A percentile compares a stretch with the other conserved stretches of the same genome.
phyloP scores from a whole-genome alignment of 2,329 filamentous ascomycete genomes.

The Cadophora luteo-olivacea region DNA sequence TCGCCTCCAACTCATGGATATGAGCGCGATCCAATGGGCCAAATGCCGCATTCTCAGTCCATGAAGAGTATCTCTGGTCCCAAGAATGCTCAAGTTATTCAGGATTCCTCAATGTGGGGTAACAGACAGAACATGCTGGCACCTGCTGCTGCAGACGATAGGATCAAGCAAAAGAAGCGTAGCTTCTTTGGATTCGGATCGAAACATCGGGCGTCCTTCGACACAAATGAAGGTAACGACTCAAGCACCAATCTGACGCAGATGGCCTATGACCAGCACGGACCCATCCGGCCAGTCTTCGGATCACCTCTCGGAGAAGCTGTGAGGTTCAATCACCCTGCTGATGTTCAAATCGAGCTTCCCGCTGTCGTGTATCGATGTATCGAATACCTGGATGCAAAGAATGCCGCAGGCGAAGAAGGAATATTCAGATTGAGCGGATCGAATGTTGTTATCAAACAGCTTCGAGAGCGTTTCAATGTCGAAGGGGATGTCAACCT shows the following conservation, averaged over 20 bases:
- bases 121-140: constrained; percentile 66
- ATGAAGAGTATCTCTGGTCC: constrained; percentile 78
- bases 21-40: constrained; percentile 41
- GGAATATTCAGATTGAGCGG: constrained; percentile 97
- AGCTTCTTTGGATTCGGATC: constrained; percentile 75
- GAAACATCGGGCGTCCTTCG: constrained; percentile 63
- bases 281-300: constrained; percentile 75
- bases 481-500: constrained; percentile 90
- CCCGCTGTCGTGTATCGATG: constrained; percentile 95
- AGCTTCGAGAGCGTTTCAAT: constrained; percentile 91
- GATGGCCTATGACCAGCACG: constrained; percentile 52
- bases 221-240: constrained; percentile 62
- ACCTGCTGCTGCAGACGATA: constrained; percentile 69
- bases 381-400: constrained; percentile 87
- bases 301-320: constrained; percentile 86
- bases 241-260: constrained; percentile 52
- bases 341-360: constrained; percentile 75
- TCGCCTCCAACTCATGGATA: constrained; percentile 41
- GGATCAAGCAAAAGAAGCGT: constrained; percentile 77
- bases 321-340: constrained; percentile 78
- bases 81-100: constrained; percentile 83
- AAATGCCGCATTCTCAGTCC: constrained; percentile 43
- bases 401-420: constrained; percentile 84
- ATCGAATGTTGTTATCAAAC: constrained; percentile 94
- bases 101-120: constrained; percentile 86